These are phyloP conservation scores for Ogataea salicorniae DNA, from an alignment of 805 yeast species.

Conservation along the genomic window DNA sequence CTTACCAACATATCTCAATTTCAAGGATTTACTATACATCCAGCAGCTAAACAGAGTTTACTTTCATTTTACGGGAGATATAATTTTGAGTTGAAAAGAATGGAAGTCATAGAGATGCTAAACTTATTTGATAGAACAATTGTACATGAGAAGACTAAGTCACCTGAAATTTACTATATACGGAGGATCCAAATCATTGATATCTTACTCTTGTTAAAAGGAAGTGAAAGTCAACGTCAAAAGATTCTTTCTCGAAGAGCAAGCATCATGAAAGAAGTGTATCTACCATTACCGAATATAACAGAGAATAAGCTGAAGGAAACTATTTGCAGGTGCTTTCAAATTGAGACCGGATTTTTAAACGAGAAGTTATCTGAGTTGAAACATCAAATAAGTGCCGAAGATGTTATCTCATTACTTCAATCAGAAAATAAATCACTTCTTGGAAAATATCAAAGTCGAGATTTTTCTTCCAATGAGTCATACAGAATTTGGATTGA, in stretches of 20 bases:
- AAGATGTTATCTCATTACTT: constrained; percentile 9
- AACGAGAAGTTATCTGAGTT: constrained; percentile 8
- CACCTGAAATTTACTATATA: constrained; percentile 8
- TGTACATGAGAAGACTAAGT: not conserved
- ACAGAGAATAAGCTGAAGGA: constrained; percentile 5
- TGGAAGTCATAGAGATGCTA: constrained; percentile 11
- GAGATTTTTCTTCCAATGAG: constrained; percentile 11
- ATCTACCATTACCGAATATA: constrained; percentile 11
- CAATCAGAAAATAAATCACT: constrained; percentile 6
- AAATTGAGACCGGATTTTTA: constrained; percentile 3
- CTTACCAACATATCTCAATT: constrained; percentile 13
- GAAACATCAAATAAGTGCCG: constrained; percentile 7
- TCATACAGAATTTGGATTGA: constrained; percentile 10
- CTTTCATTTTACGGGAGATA: constrained; percentile 10
- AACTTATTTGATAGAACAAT: constrained; percentile 10
- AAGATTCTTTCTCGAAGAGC: constrained; percentile 8
- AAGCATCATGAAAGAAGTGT: constrained; percentile 6
- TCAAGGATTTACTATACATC: constrained; percentile 11
- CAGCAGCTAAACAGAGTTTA: constrained; percentile 12
- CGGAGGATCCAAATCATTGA: constrained; percentile 16
- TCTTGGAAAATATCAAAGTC: constrained; percentile 1
- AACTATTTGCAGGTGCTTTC: constrained; percentile 10
- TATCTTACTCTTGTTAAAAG: constrained; percentile 13
- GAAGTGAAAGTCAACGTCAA: constrained; percentile 11
- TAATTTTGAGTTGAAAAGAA: constrained; percentile 12